Evolutionary conservation across 805 yeast genomes (phyloP), one percentile per base, ranked within the genome.

Genomic region (Ogataea naganishii): DNA sequence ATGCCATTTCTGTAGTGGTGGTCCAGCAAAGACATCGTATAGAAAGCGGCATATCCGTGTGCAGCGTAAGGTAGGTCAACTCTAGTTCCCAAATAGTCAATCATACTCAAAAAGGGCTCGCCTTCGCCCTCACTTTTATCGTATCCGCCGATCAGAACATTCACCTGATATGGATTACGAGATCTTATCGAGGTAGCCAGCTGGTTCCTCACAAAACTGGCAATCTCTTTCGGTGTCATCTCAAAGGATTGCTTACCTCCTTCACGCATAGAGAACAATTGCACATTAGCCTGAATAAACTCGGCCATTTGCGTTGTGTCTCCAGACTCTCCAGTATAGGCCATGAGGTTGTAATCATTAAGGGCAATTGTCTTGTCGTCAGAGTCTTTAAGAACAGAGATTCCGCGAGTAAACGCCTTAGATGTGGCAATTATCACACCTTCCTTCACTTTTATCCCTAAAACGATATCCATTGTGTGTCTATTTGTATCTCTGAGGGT

Each of bases 31-130:
- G 97, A 82, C 56, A 85, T 70, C 19, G 95, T 77, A 56, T 92
- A 92, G 58, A 89, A 92, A 2, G 94, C 95, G n/a, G 97, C 95
- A 51, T 92, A 92, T 9, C 98, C 98, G 54, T 92, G 98, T 2
- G 97, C 97, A 12, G 94, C 95, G 51, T 92, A 92, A 11, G 98
- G 97, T 35, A 92, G 66, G 37, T 79, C 84, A 11, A 79, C 94
- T 41, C 79, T 75, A 3, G 98, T 83, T 6, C 98, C 98, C 41
- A 92, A 62, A 55, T 92, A 92, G 53, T 92, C 98, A 42, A 92
- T 81, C 79, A 89, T 85, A 49, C 81, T 78, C 46, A 92, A 66
- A 30, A 71, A 62, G 23, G 96, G 85, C 36, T 60, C 64, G 18
- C 19, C 26, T 12, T 46, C 45, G 18, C 44, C 38, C 7, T 14